Percentiles rank a stretch among this genome's conserved stretches.
Evolutionary conservation across 768 basidiomycete species (phyloP).

Genomic region (Russula foetens): DNA sequence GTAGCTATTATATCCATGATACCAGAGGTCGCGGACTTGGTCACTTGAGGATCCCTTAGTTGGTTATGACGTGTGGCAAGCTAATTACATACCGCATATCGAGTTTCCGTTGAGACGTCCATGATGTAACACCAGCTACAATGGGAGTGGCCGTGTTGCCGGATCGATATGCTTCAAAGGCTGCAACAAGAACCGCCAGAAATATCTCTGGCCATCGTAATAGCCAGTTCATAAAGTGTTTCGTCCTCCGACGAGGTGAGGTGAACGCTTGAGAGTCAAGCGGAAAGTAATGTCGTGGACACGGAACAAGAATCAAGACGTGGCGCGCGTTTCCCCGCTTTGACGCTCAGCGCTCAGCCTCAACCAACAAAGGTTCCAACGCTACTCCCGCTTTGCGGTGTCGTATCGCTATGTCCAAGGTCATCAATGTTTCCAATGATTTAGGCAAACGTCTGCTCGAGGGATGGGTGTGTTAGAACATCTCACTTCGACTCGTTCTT

Average conservation of each 20-base stretch:
- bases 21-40: slow-evolving; percentile 70
- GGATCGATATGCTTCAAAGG: slow-evolving; percentile 27
- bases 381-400: no score
- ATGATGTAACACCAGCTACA: slow-evolving; percentile 25
- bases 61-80: not conserved
- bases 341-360: no score
- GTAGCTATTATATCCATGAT: slow-evolving; percentile 85
- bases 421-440: slow-evolving; percentile 49
- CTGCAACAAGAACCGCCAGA: slow-evolving; percentile 32
- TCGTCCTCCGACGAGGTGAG: slow-evolving; percentile 9
- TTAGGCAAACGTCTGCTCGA: slow-evolving; percentile 41
- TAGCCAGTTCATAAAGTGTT: slow-evolving; percentile 33
- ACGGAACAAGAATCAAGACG: not conserved
- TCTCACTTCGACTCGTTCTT: not conserved
- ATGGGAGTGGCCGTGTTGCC: slow-evolving; percentile 4
- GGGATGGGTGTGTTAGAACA: slow-evolving; percentile 16
- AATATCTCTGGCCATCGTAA: slow-evolving; percentile 46
- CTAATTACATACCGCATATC: slow-evolving; percentile 41
- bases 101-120: slow-evolving; percentile 52
- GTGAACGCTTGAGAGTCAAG: not conserved
- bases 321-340: not conserved
- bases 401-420: slow-evolving; percentile 35
- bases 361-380: no score
- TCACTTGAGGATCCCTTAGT: slow-evolving; percentile 37
- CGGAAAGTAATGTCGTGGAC: not conserved